Percentiles rank a stretch among this genome's conserved stretches.
Conservation (phyloP, 176 grass and related monocot species). For the Canna indica region DNA sequence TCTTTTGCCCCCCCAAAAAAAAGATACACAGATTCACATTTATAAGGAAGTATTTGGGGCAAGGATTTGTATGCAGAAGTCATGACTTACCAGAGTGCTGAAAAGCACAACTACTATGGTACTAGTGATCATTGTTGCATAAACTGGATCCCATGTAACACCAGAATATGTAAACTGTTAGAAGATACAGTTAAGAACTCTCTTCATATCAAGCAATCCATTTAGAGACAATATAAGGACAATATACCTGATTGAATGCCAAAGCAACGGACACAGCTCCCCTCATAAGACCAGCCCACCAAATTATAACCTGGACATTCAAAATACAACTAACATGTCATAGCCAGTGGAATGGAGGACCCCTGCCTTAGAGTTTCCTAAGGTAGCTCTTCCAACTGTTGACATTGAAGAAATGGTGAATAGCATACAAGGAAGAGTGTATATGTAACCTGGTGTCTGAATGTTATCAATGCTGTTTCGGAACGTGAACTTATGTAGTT, state of each 20-base stretch:
- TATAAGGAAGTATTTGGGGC: background rate
- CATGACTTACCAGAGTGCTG: slow-evolving; percentile 51
- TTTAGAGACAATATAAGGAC: background rate
- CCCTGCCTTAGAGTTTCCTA: background rate
- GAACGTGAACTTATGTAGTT: slow-evolving; percentile 52
- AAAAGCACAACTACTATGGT: slow-evolving; percentile 70
- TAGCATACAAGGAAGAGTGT: background rate
- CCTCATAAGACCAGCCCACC: slow-evolving; percentile 96
- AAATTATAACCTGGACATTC: slow-evolving; percentile 50
- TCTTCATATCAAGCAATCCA: background rate
- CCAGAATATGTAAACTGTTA: slow-evolving; percentile 65
- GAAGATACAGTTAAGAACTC: slow-evolving; percentile 1
- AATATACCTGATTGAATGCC: slow-evolving; percentile 61
- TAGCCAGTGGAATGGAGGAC: background rate
- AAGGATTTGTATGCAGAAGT: too few relatives aligned
- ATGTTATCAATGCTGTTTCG: slow-evolving; percentile 52
- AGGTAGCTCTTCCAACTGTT: background rate
- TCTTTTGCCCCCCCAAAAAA: too few relatives aligned
- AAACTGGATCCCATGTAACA: slow-evolving; percentile 44
- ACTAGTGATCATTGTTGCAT: slow-evolving; percentile 69
- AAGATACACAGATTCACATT: background rate
- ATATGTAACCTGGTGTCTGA: slow-evolving; percentile 67
- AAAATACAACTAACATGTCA: background rate
- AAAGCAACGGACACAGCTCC: slow-evolving; percentile 70
- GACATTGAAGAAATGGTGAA: background rate